A percentile compares a stretch with the other conserved stretches of the same genome.
phyloP scores from a whole-genome alignment of 2,329 filamentous ascomycete species.

The Talaromyces sp. region DNA sequence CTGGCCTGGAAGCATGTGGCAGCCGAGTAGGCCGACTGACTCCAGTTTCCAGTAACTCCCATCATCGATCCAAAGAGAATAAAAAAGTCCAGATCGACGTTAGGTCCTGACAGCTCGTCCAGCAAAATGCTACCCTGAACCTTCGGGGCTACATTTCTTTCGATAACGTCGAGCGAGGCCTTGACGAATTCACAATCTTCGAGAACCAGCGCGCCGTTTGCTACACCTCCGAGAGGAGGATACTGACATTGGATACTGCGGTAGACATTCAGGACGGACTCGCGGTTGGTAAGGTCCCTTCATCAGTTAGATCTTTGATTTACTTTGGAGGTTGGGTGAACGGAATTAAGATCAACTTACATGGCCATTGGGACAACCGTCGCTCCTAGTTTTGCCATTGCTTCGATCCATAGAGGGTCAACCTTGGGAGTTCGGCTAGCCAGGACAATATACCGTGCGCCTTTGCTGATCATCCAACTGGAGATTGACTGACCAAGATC shows the following conservation, averaged over 20 bases:
- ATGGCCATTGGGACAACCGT: not conserved
- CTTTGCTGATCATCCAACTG: slow-evolving; percentile 26
- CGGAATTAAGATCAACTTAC: not conserved
- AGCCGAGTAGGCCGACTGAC: not conserved
- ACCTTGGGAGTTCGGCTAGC: slow-evolving; percentile 26
- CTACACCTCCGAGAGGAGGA: not conserved
- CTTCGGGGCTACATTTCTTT: not conserved
- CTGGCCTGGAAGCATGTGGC: not conserved
- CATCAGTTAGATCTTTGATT: not conserved
- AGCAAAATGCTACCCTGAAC: not conserved
- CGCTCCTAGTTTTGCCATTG: slow-evolving; percentile 4
- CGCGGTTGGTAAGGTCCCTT: not conserved
- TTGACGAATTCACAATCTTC: not conserved
- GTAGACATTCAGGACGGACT: not conserved
- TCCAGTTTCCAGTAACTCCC: not conserved
- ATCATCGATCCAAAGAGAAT: not conserved
- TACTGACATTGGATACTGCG: not conserved
- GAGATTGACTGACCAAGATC: slow-evolving; percentile 26
- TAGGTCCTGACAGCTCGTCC: not conserved
- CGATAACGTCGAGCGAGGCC: not conserved
- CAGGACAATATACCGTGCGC: slow-evolving; percentile 25
- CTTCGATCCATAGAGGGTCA: slow-evolving; percentile 15
- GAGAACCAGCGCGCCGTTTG: not conserved
- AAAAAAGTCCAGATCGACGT: not conserved
- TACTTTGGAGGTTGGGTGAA: too few relatives aligned